Conservation (phyloP, 78 protist genomes). For the Pigoraptor vietnamica region DNA sequence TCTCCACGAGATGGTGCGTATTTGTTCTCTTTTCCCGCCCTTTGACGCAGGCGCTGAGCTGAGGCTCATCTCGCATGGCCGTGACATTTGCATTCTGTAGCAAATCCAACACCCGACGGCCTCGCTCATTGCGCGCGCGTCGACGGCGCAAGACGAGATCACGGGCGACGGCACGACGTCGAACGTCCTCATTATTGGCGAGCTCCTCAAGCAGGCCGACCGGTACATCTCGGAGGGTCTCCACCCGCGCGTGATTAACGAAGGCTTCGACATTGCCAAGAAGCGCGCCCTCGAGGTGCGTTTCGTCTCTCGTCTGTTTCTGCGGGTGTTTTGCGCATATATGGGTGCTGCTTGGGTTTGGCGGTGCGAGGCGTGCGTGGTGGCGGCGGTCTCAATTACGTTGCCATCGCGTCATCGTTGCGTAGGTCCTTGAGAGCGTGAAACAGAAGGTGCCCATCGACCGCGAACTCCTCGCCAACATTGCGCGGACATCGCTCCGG, state of each 20-base stretch:
- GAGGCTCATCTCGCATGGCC: too few relatives aligned
- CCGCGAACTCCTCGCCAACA: slow-evolving; percentile 74
- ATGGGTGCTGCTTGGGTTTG: slow-evolving; percentile 5
- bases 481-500: slow-evolving; percentile 88
- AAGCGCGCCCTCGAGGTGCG: slow-evolving; percentile 43
- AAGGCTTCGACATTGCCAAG: slow-evolving; percentile 95
- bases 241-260: slow-evolving; percentile 96
- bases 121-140: slow-evolving; percentile 95
- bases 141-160: slow-evolving; percentile 99
- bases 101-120: slow-evolving; percentile 99
- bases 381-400: neutral
- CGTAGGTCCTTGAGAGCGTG: slow-evolving; percentile 54
- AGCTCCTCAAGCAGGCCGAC: slow-evolving; percentile 89
- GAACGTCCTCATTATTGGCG: slow-evolving; percentile 95
- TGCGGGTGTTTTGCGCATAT: neutral
- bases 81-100: too few relatives aligned
- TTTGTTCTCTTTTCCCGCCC: neutral
- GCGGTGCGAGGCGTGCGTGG: neutral
- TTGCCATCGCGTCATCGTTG: too few relatives aligned
- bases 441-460: slow-evolving; percentile 35
- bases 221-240: slow-evolving; percentile 89
- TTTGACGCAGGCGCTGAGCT: too few relatives aligned
- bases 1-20: slow-evolving; percentile 89
- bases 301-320: neutral
- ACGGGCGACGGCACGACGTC: slow-evolving; percentile 99